Conservation (phyloP, 257 asterid genomes). For the Thymus quinquecostatus region DNA sequence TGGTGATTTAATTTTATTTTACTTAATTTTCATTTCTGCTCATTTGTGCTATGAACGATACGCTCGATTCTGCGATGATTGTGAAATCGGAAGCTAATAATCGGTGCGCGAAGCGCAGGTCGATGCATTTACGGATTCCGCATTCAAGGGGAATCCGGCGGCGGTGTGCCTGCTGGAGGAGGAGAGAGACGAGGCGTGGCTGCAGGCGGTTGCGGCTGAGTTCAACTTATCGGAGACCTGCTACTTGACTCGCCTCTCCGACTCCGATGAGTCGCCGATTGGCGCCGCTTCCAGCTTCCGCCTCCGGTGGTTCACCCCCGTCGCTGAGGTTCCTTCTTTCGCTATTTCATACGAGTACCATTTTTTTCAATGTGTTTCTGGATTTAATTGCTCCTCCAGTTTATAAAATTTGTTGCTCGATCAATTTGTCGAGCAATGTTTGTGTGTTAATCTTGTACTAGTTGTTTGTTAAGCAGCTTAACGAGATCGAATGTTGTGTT, state of each 20-base stretch:
- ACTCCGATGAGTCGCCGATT: neutral
- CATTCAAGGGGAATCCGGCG: conserved; percentile 97
- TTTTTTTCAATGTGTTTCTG: too few species aligned
- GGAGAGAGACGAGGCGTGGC: conserved; percentile 75
- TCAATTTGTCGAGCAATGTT: neutral
- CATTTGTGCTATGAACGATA: too few species aligned
- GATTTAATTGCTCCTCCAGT: neutral
- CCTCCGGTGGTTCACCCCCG: conserved; percentile 98
- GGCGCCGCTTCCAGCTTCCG: conserved; percentile 46
- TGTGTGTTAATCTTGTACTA: neutral
- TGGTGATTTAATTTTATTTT: conserved; percentile 40
- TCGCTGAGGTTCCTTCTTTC: conserved; percentile 55
- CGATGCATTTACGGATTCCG: conserved; percentile 79
- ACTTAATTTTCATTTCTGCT: neutral
- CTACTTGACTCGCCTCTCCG: conserved; percentile 56
- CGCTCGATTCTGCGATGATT: neutral
- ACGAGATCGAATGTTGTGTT: neutral
- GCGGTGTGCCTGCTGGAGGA: conserved; percentile 87
- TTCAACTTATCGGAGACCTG: conserved; percentile 75
- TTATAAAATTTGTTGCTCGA: neutral
- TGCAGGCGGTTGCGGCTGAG: conserved; percentile 87
- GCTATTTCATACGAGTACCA: neutral
- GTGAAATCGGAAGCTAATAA: neutral
- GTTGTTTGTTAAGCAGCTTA: too few species aligned
- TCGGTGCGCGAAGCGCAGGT: conserved; percentile 47